Conservation (phyloP, 768 basidiomycete species). For the Podaxis sp. region DNA sequence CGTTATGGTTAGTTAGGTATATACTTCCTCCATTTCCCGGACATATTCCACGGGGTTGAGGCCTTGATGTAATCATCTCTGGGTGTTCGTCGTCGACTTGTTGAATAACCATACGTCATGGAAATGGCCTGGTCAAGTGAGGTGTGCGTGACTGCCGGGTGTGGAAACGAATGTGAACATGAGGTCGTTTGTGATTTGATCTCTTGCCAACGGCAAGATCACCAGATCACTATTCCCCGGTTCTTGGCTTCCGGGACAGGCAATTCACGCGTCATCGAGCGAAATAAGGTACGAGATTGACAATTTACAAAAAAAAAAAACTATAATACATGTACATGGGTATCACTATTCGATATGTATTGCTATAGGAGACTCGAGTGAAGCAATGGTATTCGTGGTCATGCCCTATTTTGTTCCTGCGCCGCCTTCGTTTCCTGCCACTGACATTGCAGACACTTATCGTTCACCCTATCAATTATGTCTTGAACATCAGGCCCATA, state of each 20-base stretch:
- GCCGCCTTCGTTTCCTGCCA: constrained; percentile 24
- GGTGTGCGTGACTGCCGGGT: background rate
- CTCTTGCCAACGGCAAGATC: background rate
- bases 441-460: constrained; percentile 70
- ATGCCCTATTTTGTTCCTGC: constrained; percentile 24
- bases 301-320: background rate
- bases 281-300: constrained; percentile 8
- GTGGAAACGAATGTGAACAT: constrained; percentile 10
- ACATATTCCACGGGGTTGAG: constrained; percentile 31
- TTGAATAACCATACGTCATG: constrained; percentile 9
- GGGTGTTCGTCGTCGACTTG: background rate
- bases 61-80: constrained; percentile 48
- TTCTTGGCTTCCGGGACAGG: constrained; percentile 10
- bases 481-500: constrained; percentile 69
- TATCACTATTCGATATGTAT: constrained; percentile 4
- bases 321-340: constrained; percentile 14
- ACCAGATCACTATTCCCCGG: constrained; percentile 12
- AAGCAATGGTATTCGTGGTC: background rate
- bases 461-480: constrained; percentile 68
- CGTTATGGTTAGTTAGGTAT: too few species aligned
- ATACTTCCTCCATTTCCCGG: background rate
- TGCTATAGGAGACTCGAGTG: background rate
- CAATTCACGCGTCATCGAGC: constrained; percentile 10
- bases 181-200: constrained; percentile 6
- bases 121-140: background rate